phyloP scores from a whole-genome alignment of 768 basidiomycete species.

The Kwoniella botswanensis region DNA sequence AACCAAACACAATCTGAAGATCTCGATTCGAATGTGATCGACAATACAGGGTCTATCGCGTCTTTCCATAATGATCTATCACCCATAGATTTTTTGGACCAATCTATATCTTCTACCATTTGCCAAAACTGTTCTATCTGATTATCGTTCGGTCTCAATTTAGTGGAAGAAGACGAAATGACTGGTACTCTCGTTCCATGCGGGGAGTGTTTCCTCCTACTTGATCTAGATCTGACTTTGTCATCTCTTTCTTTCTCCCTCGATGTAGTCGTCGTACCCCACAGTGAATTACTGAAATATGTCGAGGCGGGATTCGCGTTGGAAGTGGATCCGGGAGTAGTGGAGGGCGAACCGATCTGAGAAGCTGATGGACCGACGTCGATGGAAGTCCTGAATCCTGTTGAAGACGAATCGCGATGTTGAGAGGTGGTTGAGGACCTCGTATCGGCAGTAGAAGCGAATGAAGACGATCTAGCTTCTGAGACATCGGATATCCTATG shows the following conservation, averaged over 20 bases:
- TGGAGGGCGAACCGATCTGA: neutral
- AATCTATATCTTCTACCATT: conserved; percentile 39
- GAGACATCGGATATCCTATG: neutral
- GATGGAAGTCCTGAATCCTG: conserved; percentile 1
- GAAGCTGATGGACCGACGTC: conserved; percentile 24
- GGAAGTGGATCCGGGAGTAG: neutral
- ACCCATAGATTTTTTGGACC: conserved; percentile 42
- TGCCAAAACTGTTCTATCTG: conserved; percentile 34
- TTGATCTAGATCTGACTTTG: conserved; percentile 1
- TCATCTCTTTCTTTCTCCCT: neutral
- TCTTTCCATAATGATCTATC: conserved; percentile 40
- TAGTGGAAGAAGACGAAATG: neutral
- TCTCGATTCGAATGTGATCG: conserved; percentile 36
- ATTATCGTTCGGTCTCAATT: conserved; percentile 9
- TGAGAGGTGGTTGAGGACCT: conserved; percentile 1
- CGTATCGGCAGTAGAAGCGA: neutral
- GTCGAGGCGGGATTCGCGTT: neutral
- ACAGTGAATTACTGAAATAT: conserved; percentile 6
- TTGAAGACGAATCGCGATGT: conserved; percentile 1
- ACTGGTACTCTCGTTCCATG: neutral
- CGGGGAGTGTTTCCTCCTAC: conserved; percentile 10
- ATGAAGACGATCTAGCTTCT: conserved; percentile 5
- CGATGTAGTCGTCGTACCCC: neutral
- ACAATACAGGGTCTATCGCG: conserved; percentile 36
- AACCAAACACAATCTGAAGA: conserved; percentile 43